These are phyloP conservation scores for Calonectria hongkongensis DNA, from an alignment of 2,329 filamentous ascomycete species.

Conservation along the genomic window DNA sequence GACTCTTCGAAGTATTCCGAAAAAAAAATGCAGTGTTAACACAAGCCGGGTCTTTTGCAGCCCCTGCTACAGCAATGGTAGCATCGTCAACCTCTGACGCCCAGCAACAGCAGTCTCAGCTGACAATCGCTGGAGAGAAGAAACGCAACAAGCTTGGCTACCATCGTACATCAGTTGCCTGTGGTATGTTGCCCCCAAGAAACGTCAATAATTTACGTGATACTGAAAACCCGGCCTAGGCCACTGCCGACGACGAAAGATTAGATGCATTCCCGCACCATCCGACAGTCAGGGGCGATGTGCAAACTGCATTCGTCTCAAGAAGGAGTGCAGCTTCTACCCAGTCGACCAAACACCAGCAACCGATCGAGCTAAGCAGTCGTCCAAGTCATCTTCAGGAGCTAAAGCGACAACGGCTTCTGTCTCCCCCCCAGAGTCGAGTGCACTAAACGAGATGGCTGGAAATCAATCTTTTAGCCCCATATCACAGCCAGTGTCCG, in stretches of 20 bases:
- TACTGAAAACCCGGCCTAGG: conserved; percentile 69
- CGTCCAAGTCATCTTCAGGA: conserved; percentile 62
- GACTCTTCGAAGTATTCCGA: conserved; percentile 59
- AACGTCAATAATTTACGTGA: background rate
- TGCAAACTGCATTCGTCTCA: conserved; percentile 93
- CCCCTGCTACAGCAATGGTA: conserved; percentile 67
- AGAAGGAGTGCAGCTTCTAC: conserved; percentile 95
- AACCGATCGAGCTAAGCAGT: conserved; percentile 66
- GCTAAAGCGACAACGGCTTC: conserved; percentile 62
- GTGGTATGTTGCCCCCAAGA: conserved; percentile 79
- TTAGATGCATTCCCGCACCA: conserved; percentile 87
- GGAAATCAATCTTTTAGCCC: conserved; percentile 64
- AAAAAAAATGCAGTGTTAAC: conserved; percentile 58
- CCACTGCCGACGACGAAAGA: conserved; percentile 94
- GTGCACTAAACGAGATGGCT: conserved; percentile 64
- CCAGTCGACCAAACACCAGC: conserved; percentile 87
- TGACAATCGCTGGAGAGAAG: conserved; percentile 68
- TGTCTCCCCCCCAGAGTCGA: conserved; percentile 68
- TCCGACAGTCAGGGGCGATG: conserved; percentile 86
- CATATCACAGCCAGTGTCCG: conserved; percentile 67
- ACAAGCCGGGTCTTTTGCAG: conserved; percentile 70
- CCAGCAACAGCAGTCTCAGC: conserved; percentile 50
- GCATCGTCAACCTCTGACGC: conserved; percentile 60
- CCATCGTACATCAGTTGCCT: conserved; percentile 95
- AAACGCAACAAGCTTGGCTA: conserved; percentile 94